A percentile compares a stretch with the other conserved stretches of the same genome.
phyloP scores from a whole-genome alignment of 108 stramenopile genomes.

The Aureococcus anophagefferens region DNA sequence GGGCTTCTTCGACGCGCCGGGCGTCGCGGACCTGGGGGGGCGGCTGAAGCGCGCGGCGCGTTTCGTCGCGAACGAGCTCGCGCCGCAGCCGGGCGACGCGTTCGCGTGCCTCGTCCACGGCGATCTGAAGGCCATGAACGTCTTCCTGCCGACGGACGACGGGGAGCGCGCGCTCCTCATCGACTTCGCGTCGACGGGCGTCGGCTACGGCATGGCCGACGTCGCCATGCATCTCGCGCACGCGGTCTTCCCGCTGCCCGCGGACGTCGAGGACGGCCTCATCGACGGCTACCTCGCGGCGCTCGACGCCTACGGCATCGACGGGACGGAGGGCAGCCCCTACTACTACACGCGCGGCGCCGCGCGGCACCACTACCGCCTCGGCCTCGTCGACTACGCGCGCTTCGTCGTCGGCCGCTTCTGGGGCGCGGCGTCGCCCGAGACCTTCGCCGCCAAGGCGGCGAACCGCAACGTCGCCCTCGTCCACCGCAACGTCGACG shows the following conservation, averaged over 20 bases:
- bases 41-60: constrained; percentile 48
- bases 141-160: constrained; percentile 42
- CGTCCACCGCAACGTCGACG: constrained; percentile 53
- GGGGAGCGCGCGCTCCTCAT: constrained; percentile 40
- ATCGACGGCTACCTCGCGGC: constrained; percentile 42
- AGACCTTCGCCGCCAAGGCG: constrained; percentile 35
- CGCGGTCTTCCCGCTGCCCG: constrained; percentile 40
- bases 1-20: constrained; percentile 15
- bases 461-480: constrained; percentile 50
- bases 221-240: constrained; percentile 51
- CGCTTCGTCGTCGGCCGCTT: constrained; percentile 40
- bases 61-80: constrained; percentile 47
- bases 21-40: constrained; percentile 36
- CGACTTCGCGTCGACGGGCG: constrained; percentile 63
- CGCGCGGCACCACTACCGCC: constrained; percentile 55
- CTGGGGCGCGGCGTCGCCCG: constrained; percentile 32
- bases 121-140: constrained; percentile 70
- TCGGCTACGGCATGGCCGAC: constrained; percentile 57
- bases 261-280: constrained; percentile 49
- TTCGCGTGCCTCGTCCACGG: constrained; percentile 63
- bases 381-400: constrained; percentile 55
- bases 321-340: not conserved
- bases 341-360: constrained; percentile 36
- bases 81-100: constrained; percentile 42
- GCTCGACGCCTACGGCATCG: constrained; percentile 7